phyloP scores from a whole-genome alignment of 2,329 filamentous ascomycete genomes.

The Onygenales sp. region DNA sequence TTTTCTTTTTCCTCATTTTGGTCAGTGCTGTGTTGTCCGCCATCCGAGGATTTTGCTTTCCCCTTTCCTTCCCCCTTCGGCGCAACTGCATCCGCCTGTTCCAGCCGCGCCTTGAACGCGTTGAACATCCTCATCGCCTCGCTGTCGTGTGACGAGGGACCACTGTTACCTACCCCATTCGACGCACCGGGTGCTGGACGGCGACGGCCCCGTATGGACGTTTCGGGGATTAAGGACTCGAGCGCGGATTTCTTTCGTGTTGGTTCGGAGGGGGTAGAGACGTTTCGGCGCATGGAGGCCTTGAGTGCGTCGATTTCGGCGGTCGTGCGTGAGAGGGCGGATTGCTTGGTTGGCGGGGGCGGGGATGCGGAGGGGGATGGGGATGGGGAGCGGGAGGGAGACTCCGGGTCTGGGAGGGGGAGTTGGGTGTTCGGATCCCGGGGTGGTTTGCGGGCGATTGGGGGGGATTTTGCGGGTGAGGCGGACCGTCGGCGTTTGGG shows the following conservation, averaged over 20 bases:
- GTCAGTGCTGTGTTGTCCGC: background rate
- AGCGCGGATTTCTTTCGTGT: conserved; percentile 36
- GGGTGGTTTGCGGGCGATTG: conserved; percentile 22
- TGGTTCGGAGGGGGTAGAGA: conserved; percentile 19
- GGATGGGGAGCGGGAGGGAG: conserved; percentile 25
- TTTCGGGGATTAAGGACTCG: conserved; percentile 39
- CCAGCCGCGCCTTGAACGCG: conserved; percentile 70
- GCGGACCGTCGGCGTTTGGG: conserved; percentile 26
- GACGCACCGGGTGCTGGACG: conserved; percentile 28
- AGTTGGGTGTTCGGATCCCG: conserved; percentile 35
- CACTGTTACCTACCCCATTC: conserved; percentile 35
- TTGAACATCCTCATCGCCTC: conserved; percentile 62
- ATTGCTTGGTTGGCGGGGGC: conserved; percentile 21
- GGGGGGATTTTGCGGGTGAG: conserved; percentile 18
- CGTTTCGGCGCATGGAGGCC: conserved; percentile 37
- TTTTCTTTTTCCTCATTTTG: background rate
- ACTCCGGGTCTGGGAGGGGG: conserved; percentile 36
- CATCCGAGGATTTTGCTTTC: background rate
- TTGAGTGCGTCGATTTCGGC: conserved; percentile 37
- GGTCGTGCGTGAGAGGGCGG: conserved; percentile 32
- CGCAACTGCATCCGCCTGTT: conserved; percentile 26
- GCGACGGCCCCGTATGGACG: conserved; percentile 37
- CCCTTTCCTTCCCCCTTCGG: background rate
- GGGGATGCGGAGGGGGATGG: conserved; percentile 17
- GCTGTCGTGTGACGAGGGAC: conserved; percentile 44